phyloP scores from a whole-genome alignment of 768 basidiomycete genomes.

The Phaeotremella fagi region DNA sequence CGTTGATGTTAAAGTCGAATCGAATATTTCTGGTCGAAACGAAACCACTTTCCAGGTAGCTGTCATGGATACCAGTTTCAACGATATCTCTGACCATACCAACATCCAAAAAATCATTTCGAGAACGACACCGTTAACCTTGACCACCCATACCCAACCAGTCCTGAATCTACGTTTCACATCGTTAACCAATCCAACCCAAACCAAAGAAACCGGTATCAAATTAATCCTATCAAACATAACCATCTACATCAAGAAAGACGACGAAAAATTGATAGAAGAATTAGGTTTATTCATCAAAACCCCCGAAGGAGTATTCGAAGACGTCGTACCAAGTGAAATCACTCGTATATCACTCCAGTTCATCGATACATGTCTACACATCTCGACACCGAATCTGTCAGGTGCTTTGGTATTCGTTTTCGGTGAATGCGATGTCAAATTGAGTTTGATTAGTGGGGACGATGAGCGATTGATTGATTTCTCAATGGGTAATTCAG shows the following conservation, averaged over 20 bases:
- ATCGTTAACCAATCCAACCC: slow-evolving; percentile 60
- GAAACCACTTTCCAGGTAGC: slow-evolving; percentile 64
- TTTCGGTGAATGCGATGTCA: slow-evolving; percentile 62
- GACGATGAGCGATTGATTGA: slow-evolving; percentile 58
- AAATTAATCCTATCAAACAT: slow-evolving; percentile 62
- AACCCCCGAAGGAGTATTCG: slow-evolving; percentile 89
- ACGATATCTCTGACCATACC: slow-evolving; percentile 52
- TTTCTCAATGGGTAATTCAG: slow-evolving; percentile 54
- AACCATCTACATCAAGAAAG: slow-evolving; percentile 60
- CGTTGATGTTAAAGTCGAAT: slow-evolving; percentile 60
- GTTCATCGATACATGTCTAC: slow-evolving; percentile 64
- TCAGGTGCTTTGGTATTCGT: slow-evolving; percentile 65
- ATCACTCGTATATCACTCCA: slow-evolving; percentile 66
- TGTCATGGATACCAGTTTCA: slow-evolving; percentile 60
- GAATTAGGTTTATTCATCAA: slow-evolving; percentile 66
- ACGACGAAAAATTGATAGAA: slow-evolving; percentile 59
- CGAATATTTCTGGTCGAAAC: slow-evolving; percentile 69
- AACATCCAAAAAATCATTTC: slow-evolving; percentile 52
- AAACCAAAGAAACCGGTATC: slow-evolving; percentile 72
- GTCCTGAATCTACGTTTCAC: slow-evolving; percentile 55
- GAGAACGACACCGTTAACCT: slow-evolving; percentile 57
- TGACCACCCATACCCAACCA: slow-evolving; percentile 44
- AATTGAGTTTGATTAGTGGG: slow-evolving; percentile 68
- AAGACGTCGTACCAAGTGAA: slow-evolving; percentile 86
- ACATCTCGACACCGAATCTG: slow-evolving; percentile 57